A percentile compares a stretch with the other conserved stretches of the same genome.
phyloP scores from a whole-genome alignment of 805 yeast genomes.

The Ogataea nonfermentans region DNA sequence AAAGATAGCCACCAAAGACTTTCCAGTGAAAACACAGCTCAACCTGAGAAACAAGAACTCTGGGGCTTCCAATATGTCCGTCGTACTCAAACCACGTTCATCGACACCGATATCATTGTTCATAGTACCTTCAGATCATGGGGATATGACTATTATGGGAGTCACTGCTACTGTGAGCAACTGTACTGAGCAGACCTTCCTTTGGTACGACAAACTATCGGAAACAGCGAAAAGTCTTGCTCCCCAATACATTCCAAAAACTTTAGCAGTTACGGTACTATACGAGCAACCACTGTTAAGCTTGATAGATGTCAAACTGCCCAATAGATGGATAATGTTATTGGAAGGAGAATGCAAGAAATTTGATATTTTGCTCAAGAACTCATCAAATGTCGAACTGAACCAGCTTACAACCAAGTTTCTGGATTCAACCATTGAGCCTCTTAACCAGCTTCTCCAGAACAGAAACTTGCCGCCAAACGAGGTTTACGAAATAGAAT shows the following conservation, averaged over 20 bases:
- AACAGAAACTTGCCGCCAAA: constrained; percentile 48
- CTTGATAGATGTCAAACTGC: constrained; percentile 48
- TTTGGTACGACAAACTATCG: constrained; percentile 1
- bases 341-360: constrained; percentile 69
- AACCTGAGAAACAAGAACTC: constrained; percentile 20
- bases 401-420: constrained; percentile 59
- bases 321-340: constrained; percentile 69
- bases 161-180: constrained; percentile 49
- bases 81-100: constrained; percentile 39
- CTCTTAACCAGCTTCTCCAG: constrained; percentile 51
- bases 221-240: constrained; percentile 9
- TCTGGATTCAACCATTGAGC: constrained; percentile 71
- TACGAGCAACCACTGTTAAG: constrained; percentile 59
- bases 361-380: constrained; percentile 52
- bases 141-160: constrained; percentile 49
- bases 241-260: constrained; percentile 6
- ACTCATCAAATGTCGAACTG: constrained; percentile 55
- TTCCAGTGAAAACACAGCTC: constrained; percentile 29
- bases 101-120: constrained; percentile 40
- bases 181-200: constrained; percentile 47
- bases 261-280: constrained; percentile 33
- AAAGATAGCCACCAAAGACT: constrained; percentile 33
- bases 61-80: constrained; percentile 17
- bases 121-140: constrained; percentile 48
- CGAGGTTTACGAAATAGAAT: constrained; percentile 75